Percentiles rank a stretch among this genome's conserved stretches.
These are phyloP conservation scores for Zea luxurians DNA, from an alignment of 176 grass and related monocot species.

Conservation along the genomic window DNA sequence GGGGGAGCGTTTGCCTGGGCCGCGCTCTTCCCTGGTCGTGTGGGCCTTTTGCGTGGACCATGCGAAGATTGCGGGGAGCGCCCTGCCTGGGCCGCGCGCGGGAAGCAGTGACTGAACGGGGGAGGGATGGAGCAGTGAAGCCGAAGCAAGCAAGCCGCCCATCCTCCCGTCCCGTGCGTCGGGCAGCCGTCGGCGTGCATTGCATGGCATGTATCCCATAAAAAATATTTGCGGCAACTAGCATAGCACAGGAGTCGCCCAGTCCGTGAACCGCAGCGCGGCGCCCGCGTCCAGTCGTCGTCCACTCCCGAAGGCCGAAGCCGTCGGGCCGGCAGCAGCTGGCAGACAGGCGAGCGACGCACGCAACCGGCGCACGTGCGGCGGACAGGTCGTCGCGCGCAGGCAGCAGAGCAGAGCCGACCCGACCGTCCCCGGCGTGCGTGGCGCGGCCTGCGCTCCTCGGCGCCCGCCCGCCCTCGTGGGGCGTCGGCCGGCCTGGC, in stretches of 20 bases:
- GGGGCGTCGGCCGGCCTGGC: neutral
- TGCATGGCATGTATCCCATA: constrained; percentile 6
- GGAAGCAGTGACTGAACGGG: too few relatives aligned
- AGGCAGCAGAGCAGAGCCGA: neutral
- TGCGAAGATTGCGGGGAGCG: too few relatives aligned
- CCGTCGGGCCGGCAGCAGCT: neutral
- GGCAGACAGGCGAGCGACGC: constrained; percentile 20
- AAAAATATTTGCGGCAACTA: neutral
- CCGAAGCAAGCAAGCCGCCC: neutral
- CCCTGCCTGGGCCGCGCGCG: too few relatives aligned
- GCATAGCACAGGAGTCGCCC: neutral
- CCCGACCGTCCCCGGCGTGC: neutral
- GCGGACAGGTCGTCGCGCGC: neutral
- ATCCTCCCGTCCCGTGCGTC: neutral
- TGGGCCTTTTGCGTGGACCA: too few relatives aligned
- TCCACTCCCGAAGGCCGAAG: neutral
- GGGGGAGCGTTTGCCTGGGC: too few relatives aligned
- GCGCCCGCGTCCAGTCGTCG: neutral
- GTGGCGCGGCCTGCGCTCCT: neutral
- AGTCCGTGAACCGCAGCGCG: neutral
- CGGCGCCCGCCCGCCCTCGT: constrained; percentile 23
- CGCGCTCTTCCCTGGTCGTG: too few relatives aligned
- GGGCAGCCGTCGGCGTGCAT: too few relatives aligned
- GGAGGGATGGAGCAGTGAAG: too few relatives aligned
- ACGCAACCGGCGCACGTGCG: constrained; percentile 33